These are phyloP conservation scores for Silene uniflora DNA, from an alignment of 148 eudicot species.

Conservation along the genomic window DNA sequence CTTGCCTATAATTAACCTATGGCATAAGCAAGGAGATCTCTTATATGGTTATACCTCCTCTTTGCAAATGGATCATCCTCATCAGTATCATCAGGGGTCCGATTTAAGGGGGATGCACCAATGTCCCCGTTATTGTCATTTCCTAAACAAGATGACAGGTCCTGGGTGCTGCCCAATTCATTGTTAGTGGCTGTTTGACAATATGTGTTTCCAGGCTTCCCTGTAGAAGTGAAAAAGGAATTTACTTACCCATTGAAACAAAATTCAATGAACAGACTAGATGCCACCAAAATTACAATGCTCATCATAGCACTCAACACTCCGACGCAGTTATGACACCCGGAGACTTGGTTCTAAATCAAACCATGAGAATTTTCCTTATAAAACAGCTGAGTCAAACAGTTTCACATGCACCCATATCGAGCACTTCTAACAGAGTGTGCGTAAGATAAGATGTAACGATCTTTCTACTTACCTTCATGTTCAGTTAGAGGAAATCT, in stretches of 20 bases:
- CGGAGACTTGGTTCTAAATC: no score
- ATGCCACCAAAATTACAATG: background rate
- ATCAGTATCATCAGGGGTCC: constrained; percentile 54
- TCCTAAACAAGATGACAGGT: constrained; percentile 55
- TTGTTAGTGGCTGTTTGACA: constrained; percentile 38
- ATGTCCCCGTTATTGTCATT: constrained; percentile 51
- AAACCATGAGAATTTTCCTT: background rate
- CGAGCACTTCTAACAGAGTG: background rate
- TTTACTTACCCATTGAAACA: background rate
- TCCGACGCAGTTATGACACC: no score
- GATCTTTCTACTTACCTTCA: constrained; percentile 51
- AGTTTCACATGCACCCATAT: background rate
- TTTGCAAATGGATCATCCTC: constrained; percentile 81
- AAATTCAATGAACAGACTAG: constrained; percentile 10
- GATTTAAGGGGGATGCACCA: constrained; percentile 43
- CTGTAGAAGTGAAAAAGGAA: constrained; percentile 29
- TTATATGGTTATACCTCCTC: constrained; percentile 44
- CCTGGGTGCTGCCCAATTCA: constrained; percentile 52
- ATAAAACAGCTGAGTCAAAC: background rate
- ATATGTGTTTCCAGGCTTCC: constrained; percentile 33
- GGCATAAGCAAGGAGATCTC: background rate
- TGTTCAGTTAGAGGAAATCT: constrained; percentile 46
- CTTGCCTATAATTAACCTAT: background rate
- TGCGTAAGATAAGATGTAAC: background rate
- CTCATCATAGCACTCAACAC: no score